These are phyloP conservation scores for Coniosporium tulheliwenetii DNA, from an alignment of 2,329 filamentous ascomycete genomes.

Conservation along the genomic window DNA sequence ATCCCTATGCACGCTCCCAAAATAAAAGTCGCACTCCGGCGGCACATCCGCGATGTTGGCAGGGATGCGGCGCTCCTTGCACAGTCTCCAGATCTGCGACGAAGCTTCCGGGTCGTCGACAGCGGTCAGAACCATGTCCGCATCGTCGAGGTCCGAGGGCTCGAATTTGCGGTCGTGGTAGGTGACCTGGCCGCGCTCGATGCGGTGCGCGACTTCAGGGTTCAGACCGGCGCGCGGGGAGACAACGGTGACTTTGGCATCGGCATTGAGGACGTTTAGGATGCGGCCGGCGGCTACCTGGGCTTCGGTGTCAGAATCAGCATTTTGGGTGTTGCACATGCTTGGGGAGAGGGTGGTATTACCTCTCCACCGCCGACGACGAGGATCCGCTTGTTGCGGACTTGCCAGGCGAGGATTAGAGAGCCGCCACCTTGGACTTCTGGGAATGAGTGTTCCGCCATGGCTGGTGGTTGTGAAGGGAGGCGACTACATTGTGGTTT, in stretches of 20 bases:
- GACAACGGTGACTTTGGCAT: conserved; percentile 77
- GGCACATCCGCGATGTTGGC: conserved; percentile 97
- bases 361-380: conserved; percentile 94
- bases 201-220: conserved; percentile 71
- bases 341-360: conserved; percentile 14
- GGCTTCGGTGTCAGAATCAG: conserved; percentile 13
- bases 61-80: conserved; percentile 67
- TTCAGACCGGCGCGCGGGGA: conserved; percentile 69
- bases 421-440: conserved; percentile 81
- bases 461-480: conserved; percentile 8
- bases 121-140: conserved; percentile 80
- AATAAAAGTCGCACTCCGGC: conserved; percentile 96
- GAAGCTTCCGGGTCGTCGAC: conserved; percentile 91
- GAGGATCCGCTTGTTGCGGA: conserved; percentile 75
- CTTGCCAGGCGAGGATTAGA: conserved; percentile 90
- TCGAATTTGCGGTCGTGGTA: conserved; percentile 76
- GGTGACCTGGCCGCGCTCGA: conserved; percentile 57
- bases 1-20: conserved; percentile 88
- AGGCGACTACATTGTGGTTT: no score
- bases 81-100: conserved; percentile 80
- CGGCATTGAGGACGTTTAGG: conserved; percentile 85
- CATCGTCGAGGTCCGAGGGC: conserved; percentile 66
- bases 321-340: background rate
- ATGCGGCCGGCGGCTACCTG: conserved; percentile 94
- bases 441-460: conserved; percentile 45